Evolutionary conservation across 2,329 filamentous ascomycete genomes (phyloP).

Genomic region (Cladophialophora exuberans): DNA sequence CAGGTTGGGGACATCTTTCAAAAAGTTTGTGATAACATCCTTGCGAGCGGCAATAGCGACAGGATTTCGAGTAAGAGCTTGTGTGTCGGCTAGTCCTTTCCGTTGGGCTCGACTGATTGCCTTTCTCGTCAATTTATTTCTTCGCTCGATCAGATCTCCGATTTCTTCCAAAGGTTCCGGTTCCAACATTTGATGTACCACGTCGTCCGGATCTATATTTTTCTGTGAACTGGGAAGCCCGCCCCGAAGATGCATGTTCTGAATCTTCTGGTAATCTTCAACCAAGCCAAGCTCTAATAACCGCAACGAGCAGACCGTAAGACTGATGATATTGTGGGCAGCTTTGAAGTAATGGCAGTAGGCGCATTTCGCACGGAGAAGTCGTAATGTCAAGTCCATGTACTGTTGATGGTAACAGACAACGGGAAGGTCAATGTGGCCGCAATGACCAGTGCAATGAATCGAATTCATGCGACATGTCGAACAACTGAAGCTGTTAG

Average conservation of each 20-base stretch:
- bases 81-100: conserved; percentile 47
- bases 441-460: conserved; percentile 87
- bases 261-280: conserved; percentile 58
- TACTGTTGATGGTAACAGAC: conserved; percentile 97
- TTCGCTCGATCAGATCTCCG: conserved; percentile 57
- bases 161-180: conserved; percentile 56
- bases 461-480: conserved; percentile 85
- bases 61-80: conserved; percentile 72
- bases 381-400: conserved; percentile 84
- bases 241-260: conserved; percentile 51
- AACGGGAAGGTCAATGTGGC: conserved; percentile 91
- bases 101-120: conserved; percentile 63
- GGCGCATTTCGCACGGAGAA: conserved; percentile 83
- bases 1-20: conserved; percentile 69
- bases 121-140: conserved; percentile 71
- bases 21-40: conserved; percentile 77
- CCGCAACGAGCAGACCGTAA: conserved; percentile 80
- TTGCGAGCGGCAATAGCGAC: conserved; percentile 77
- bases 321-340: conserved; percentile 73
- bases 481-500: conserved; percentile 66
- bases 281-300: conserved; percentile 84
- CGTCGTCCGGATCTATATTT: conserved; percentile 10
- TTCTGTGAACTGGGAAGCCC: conserved; percentile 10
- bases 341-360: conserved; percentile 90
- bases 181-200: conserved; percentile 41